phyloP scores from a whole-genome alignment of 805 yeast species.

The Pichia phayaonensis region DNA sequence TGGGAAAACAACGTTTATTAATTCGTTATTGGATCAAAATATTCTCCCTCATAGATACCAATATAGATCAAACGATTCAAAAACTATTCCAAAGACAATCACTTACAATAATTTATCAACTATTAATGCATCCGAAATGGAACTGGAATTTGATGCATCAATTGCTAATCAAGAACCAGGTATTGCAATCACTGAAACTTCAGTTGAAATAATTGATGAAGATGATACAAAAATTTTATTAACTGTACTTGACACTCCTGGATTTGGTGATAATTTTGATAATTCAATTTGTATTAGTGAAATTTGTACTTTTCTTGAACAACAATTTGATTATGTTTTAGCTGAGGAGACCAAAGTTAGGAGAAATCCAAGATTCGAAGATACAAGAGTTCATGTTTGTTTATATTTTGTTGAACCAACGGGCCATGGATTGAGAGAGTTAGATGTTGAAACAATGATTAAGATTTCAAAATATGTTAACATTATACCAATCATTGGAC shows the following conservation, averaged over 20 bases:
- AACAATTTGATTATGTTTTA: conserved; percentile 69
- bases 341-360: conserved; percentile 82
- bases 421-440: conserved; percentile 72
- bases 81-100: conserved; percentile 37
- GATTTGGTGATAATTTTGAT: conserved; percentile 54
- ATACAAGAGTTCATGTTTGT: conserved; percentile 68
- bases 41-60: conserved; percentile 53
- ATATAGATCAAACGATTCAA: conserved; percentile 5
- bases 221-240: conserved; percentile 48
- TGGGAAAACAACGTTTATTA: conserved; percentile 72
- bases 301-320: conserved; percentile 58
- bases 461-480: conserved; percentile 64
- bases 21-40: conserved; percentile 55
- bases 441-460: conserved; percentile 69
- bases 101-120: conserved; percentile 56
- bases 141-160: conserved; percentile 54
- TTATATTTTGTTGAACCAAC: conserved; percentile 65
- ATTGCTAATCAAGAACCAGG: conserved; percentile 65
- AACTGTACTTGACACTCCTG: conserved; percentile 52
- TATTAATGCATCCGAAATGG: conserved; percentile 47
- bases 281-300: conserved; percentile 60
- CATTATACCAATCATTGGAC: conserved; percentile 61
- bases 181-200: conserved; percentile 62
- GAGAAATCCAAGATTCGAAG: conserved; percentile 78
- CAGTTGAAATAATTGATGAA: conserved; percentile 54